These are phyloP conservation scores for Tanacetum coccineum DNA, from an alignment of 129 eudicot species.

Conservation along the genomic window DNA sequence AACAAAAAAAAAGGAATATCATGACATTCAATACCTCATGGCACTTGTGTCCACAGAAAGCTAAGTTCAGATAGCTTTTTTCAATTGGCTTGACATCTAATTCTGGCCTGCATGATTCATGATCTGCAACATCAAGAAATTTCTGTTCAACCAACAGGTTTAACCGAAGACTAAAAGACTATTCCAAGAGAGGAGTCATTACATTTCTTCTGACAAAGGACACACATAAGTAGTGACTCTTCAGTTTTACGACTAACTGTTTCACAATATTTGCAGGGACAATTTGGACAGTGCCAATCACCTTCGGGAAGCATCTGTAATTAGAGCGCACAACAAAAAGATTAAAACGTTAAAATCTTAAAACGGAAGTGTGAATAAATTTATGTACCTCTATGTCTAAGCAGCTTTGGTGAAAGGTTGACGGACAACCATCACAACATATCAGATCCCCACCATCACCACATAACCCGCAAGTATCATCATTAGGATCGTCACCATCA, in stretches of 20 bases:
- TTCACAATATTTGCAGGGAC: conserved; percentile 67
- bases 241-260: conserved; percentile 13
- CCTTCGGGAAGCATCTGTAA: conserved; percentile 73
- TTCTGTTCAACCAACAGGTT: conserved; percentile 21
- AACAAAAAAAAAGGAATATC: not conserved
- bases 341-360: not conserved
- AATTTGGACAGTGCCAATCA: conserved; percentile 82
- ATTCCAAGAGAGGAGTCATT: conserved; percentile 10
- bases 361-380: not conserved
- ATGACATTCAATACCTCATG: conserved; percentile 55
- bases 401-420: conserved; percentile 89
- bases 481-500: conserved; percentile 84
- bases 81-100: conserved; percentile 26
- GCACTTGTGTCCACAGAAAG: conserved; percentile 56
- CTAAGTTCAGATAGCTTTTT: conserved; percentile 22
- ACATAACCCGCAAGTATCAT: conserved; percentile 83
- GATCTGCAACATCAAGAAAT: conserved; percentile 46
- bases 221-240: conserved; percentile 39
- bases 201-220: conserved; percentile 67
- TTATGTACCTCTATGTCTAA: conserved; percentile 60
- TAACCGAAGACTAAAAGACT: not conserved
- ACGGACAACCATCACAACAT: conserved; percentile 97
- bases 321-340: conserved; percentile 11
- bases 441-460: conserved; percentile 94
- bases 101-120: conserved; percentile 52